These are phyloP conservation scores for Debaryomyces singareniensis DNA, from an alignment of 1,139 yeast genomes.

Conservation along the genomic window DNA sequence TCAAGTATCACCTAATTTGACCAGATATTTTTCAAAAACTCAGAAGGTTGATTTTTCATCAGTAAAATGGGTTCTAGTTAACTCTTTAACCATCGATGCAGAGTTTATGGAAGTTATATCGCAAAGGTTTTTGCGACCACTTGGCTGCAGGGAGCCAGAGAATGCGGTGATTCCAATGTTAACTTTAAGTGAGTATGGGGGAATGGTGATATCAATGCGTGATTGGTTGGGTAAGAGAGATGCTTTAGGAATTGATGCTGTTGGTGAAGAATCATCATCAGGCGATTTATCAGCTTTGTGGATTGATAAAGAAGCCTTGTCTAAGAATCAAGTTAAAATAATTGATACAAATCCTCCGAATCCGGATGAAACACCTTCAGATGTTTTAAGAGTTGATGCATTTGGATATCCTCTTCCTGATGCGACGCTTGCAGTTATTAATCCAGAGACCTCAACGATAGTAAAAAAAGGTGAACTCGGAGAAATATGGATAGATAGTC, in stretches of 20 bases:
- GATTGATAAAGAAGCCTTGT: conserved; percentile 74
- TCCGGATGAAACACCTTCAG: conserved; percentile 44
- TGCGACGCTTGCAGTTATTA: conserved; percentile 87
- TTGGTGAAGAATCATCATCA: conserved; percentile 28
- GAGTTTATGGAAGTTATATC: conserved; percentile 87
- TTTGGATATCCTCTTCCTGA: conserved; percentile 95
- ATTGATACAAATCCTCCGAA: conserved; percentile 57
- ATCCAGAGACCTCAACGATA: conserved; percentile 76
- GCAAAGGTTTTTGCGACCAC: conserved; percentile 86
- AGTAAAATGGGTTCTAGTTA: conserved; percentile 84
- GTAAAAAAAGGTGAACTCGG: conserved; percentile 80
- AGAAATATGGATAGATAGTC: conserved; percentile 94
- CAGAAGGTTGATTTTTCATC: conserved; percentile 73
- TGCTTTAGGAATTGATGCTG: conserved; percentile 35
- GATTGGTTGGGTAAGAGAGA: conserved; percentile 82
- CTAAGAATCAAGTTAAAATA: conserved; percentile 71
- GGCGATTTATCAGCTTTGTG: conserved; percentile 62
- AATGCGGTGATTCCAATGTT: conserved; percentile 85
- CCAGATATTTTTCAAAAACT: conserved; percentile 74
- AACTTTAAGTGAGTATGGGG: conserved; percentile 90
- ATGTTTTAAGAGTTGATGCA: conserved; percentile 69
- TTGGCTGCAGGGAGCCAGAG: conserved; percentile 76
- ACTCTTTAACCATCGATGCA: conserved; percentile 88
- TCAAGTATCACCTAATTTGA: conserved; percentile 81
- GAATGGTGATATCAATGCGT: conserved; percentile 85